phyloP scores from a whole-genome alignment of 768 basidiomycete genomes.

The Naematelia aurantialba region DNA sequence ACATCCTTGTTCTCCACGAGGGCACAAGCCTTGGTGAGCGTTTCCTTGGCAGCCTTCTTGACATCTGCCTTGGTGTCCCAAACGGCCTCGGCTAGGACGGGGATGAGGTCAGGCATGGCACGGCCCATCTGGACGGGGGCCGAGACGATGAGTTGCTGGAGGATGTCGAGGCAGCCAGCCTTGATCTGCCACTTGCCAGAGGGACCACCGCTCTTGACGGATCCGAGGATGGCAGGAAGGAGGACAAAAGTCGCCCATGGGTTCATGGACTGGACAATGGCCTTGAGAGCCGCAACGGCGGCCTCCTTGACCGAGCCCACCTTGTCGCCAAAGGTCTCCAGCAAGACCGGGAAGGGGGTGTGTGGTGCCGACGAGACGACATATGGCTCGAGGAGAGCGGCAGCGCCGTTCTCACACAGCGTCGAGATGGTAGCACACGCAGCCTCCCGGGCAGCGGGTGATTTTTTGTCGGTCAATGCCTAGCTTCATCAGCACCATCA shows the following conservation, averaged over 20 bases:
- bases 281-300: constrained; percentile 75
- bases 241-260: constrained; percentile 80
- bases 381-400: constrained; percentile 79
- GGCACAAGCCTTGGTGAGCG: constrained; percentile 89
- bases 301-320: constrained; percentile 79
- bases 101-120: constrained; percentile 91
- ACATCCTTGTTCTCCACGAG: constrained; percentile 96
- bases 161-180: constrained; percentile 72
- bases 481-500: constrained; percentile 14
- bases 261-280: constrained; percentile 72
- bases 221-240: constrained; percentile 81
- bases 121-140: constrained; percentile 78
- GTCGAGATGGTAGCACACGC: constrained; percentile 68
- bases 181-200: constrained; percentile 98
- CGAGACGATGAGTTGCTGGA: constrained; percentile 80
- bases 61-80: constrained; percentile 99
- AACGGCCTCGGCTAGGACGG: constrained; percentile 88
- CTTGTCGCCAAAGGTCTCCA: constrained; percentile 94
- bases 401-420: constrained; percentile 65
- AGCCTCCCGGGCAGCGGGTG: constrained; percentile 82
- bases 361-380: constrained; percentile 66
- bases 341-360: constrained; percentile 76
- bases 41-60: constrained; percentile 94
- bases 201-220: constrained; percentile 66
- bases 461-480: constrained; percentile 93